Percentiles rank a stretch among this genome's conserved stretches.
Evolutionary conservation across 768 basidiomycete species (phyloP).

Genomic region (Suillus spraguei): DNA sequence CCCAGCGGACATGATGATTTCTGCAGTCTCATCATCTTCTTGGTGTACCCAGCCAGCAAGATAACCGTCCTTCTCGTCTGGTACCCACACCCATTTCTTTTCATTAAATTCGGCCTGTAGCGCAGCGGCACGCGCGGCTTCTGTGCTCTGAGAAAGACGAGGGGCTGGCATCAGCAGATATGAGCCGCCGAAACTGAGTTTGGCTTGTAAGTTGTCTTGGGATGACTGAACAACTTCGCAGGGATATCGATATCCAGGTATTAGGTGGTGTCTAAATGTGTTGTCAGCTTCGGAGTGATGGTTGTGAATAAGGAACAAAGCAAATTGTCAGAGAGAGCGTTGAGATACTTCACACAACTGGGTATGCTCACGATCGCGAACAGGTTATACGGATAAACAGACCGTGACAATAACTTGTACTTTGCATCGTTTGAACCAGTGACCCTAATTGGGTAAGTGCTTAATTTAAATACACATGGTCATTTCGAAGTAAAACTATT

Average conservation of each 20-base stretch:
- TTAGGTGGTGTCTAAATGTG: neutral
- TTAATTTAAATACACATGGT: neutral
- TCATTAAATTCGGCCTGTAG: slow-evolving; percentile 96
- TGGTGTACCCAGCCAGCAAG: slow-evolving; percentile 92
- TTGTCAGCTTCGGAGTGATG: slow-evolving; percentile 3
- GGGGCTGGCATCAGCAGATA: slow-evolving; percentile 46
- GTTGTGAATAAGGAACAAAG: slow-evolving; percentile 6
- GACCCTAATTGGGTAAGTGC: slow-evolving; percentile 3
- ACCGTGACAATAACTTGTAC: neutral
- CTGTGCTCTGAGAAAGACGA: slow-evolving; percentile 55
- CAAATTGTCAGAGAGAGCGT: neutral
- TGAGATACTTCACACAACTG: neutral
- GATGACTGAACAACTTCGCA: neutral
- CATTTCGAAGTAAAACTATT: no score
- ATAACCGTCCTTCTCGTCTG: slow-evolving; percentile 91
- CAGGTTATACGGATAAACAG: neutral
- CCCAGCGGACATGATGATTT: slow-evolving; percentile 82
- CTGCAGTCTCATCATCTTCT: slow-evolving; percentile 81
- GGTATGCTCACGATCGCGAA: neutral
- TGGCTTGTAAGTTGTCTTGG: neutral
- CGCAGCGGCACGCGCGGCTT: slow-evolving; percentile 83
- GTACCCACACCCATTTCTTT: slow-evolving; percentile 99
- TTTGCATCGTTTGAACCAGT: slow-evolving; percentile 5
- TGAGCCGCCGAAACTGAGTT: neutral
- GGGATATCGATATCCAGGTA: slow-evolving; percentile 4